Evolutionary conservation across 371 early-diverging fungal species (phyloP), one percentile per base, ranked within the genome.

Genomic region (Apophysomyces variabilis): DNA sequence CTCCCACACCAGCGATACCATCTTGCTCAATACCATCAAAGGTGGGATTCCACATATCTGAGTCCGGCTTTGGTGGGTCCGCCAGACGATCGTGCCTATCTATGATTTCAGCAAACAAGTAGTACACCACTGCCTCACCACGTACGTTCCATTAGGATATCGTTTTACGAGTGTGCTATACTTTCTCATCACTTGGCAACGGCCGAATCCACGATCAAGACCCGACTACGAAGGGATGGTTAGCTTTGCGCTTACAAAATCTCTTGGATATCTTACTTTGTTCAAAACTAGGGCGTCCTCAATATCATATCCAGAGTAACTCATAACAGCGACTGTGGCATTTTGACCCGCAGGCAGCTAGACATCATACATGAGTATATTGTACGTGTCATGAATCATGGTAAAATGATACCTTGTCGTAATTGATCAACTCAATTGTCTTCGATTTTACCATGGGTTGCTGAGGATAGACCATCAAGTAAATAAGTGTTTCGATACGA

Each of bases 241-340:
- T 26, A 50, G 41, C 46, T 39, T 43, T 9, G 37, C 41, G 13
- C 7, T n/a, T 38, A 39, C 5, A 0, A 21, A 44, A 37, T 1
- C 3, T 44, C 16, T 43, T 26, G 41, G 58, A 5, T 38, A 18
- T 54, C 32, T 41, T 71, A 86, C 89, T 84, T 95, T 96, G 86
- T 99, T 99, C 58, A 99, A 66, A 4, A 99, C 96, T 67, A 99
- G 76, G 14, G 99, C 99, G 88, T 99, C 99, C 87, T 99, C 99
- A 81, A 99, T 99, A 89, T 99, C 99, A 85, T 99, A 99, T 50
- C 99, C 99, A 60, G 95, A 94, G 76, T 99, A 99, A 84, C 93
- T 92, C 99, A 99, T 99, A 62, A 99, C 99, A 60, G 99, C 99
- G 7, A 99, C 98, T 26, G 94, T 98, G 14, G 99, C 99, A 75